Evolutionary conservation across 192 early-diverging fungal species (phyloP), one percentile per base, ranked within the genome.

Genomic region (Backusella macrospora): DNA sequence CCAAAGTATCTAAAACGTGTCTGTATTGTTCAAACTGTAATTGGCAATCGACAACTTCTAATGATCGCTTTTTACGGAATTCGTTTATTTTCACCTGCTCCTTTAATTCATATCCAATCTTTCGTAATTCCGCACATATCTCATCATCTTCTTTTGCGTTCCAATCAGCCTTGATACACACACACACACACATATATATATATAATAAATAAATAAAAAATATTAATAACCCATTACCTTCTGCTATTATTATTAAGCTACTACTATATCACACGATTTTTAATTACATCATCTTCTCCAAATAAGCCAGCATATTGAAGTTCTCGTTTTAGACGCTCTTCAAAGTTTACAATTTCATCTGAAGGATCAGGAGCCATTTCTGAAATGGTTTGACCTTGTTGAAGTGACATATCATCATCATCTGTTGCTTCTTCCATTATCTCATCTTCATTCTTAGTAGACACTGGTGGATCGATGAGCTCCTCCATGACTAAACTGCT

Each of bases 21-120:
- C 89, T 90, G 82, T 95, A 99, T 80, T 99, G 93, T 77, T 98
- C 95, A 76, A 87, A 95, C 5, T 88, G 94, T 47, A 95, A 87
- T 76, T 91, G 90, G 42, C 87, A 85, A 45, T 87, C 84, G 3
- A 94, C 92, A 6, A 91, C 82, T 3, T 93, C 86, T 13, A 91
- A 77, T 38, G 98, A 79, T 10, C 85, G 82, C 43, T 81, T 82
- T 72, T 93, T 95, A 72, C 94, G 84, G 68, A 65, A 68, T 26
- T 73, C 78, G 81, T 99, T 99, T 44, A 90, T 69, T 23, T 81
- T 78, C 12, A 87, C 87, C 74, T 93, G 90, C 48, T 94, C 86
- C 6, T 89, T 90, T 26, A 98, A 83, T 75, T 95, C 85, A 10
- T 84, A 82, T 75, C 96, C 93, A 10, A 90, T 77, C 6, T 80